Base-by-base conservation (phyloP, 2,329 filamentous ascomycete species). In the Knoxdaviesia capensis region DNA sequence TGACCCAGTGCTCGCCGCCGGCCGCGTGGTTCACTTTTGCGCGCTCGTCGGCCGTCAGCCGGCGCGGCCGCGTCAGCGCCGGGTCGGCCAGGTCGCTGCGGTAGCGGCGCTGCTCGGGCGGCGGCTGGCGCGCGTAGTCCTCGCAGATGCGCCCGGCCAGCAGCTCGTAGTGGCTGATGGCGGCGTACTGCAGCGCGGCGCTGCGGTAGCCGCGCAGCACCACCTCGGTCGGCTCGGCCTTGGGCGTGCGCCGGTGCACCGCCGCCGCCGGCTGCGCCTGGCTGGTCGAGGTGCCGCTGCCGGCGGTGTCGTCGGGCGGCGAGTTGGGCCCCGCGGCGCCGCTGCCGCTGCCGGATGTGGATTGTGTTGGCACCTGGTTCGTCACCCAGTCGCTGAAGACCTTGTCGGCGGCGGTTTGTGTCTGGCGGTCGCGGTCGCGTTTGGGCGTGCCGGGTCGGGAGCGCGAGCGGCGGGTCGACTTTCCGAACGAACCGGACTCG, bases 1-100 rank as follows among this genome's bases (percentile, higher is more conserved):
- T 86, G 51, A 94, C 85, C 88, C 88, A 96, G 63, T 94, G 83
- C 50, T 81, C 72, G 37, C 88, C 88, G 40, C 85, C 82, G 38
- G 79, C 80, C 47, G 84, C 86, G 46, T 70, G 73, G 59, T 87
- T 85, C 53, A 88, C 83, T 56, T 87, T 80, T 42, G 70, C 66
- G 43, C 86, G 74, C 51, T 92, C 83, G 34, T 80, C 77, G 11
- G 71, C 61, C 2, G 78, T 80, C 41, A 94, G 62, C 7, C 71
- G 70, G 36, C 66, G 63, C 41, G 72, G 69, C 44, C 76, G 73
- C 39, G 79, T 76, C 6, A 80, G 71, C 7, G 80, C 76, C 41
- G 80, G 74, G 51, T 85, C 78, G 47, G 80, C 71, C 46, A 83
- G 71, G 49, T 87, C 74, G 1, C 77, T 71, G 54, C 82, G 80